These are phyloP conservation scores for Mycena kentingensis DNA, from an alignment of 768 basidiomycete species.

Conservation along the genomic window DNA sequence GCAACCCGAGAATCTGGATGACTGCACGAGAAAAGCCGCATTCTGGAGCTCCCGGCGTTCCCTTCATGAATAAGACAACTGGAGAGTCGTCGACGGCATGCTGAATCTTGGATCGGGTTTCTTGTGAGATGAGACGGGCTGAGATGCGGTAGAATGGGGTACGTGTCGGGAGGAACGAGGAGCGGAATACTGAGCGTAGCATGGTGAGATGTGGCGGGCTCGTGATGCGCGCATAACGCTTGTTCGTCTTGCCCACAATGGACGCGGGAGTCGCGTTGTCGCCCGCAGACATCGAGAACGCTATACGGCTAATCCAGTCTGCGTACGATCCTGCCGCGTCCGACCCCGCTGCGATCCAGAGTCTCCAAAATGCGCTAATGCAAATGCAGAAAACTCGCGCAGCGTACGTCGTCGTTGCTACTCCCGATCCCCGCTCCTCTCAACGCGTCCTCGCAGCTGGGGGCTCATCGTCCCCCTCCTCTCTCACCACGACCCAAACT, in stretches of 20 bases:
- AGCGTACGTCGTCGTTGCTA: slow-evolving; percentile 41
- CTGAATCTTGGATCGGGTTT: slow-evolving; percentile 65
- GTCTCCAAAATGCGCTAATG: background rate
- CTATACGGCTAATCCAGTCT: slow-evolving; percentile 19
- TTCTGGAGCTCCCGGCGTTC: slow-evolving; percentile 80
- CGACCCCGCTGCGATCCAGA: slow-evolving; percentile 32
- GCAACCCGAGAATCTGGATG: slow-evolving; percentile 84
- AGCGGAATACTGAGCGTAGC: background rate
- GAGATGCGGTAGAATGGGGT: background rate
- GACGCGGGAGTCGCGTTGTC: background rate
- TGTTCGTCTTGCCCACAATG: background rate
- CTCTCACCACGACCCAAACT: slow-evolving; percentile 71
- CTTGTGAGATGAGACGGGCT: slow-evolving; percentile 59
- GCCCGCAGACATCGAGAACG: slow-evolving; percentile 11
- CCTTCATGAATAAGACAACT: slow-evolving; percentile 98
- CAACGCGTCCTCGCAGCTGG: slow-evolving; percentile 67
- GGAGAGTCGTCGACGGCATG: slow-evolving; percentile 74
- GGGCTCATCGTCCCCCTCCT: slow-evolving; percentile 79
- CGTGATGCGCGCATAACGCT: background rate
- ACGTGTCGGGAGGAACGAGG: background rate
- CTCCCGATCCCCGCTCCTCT: slow-evolving; percentile 40
- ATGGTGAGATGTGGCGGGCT: background rate
- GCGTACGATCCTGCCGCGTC: slow-evolving; percentile 39
- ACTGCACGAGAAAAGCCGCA: slow-evolving; percentile 97
- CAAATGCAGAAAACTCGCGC: background rate